Base-by-base conservation (phyloP, 2,329 filamentous ascomycete genomes). In the Alternaria gaisen region DNA sequence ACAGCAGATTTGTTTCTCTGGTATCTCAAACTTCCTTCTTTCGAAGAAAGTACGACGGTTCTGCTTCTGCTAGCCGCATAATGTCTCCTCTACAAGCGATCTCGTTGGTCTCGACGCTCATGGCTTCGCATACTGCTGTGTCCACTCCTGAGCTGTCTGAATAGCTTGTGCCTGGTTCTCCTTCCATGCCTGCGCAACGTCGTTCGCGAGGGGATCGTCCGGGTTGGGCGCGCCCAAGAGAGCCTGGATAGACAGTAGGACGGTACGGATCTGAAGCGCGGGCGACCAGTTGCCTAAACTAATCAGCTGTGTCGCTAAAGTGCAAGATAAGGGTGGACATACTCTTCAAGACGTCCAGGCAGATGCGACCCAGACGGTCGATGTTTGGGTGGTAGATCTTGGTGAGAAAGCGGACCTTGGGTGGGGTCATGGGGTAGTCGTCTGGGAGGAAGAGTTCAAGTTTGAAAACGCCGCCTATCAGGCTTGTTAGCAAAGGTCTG, bases 351-450 rank as follows among this genome's bases (percentile, higher is more conserved):
- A 99, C 95, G 78, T 99, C 95, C 51, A 99, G 83, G 78, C 96
- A 99, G 81, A 99, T 99, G 62, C 95, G 91, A 62, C 95, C 95
- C 2, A 99, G 88, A 81, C 96, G 96, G 80, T 99, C 95, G 71
- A 99, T 97, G 79, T 99, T 99, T 53, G 95, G 95, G 80, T 99
- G 96, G 82, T 98, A 99, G 80, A 99, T 98, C 83, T 97, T 97
- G 72, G 96, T 99, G 53, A 99, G 85, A 82, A 99, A 99, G 56
- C 95, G 92, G 76, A 99, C 97, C 85, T 97, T 97, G 46, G 95
- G 95, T 55, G 95, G 94, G 34, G 93, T 97, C 95, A 99, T 99
- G 42, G 95, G 95, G 79, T 99, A 99, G 83, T 99, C 95, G 76
- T 99, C 95, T 44, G 96, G 96, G 24, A 99, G 87, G 80, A 99